These are phyloP conservation scores for Erysimum pusillum DNA, from an alignment of 441 rosid species.

Conservation along the genomic window DNA sequence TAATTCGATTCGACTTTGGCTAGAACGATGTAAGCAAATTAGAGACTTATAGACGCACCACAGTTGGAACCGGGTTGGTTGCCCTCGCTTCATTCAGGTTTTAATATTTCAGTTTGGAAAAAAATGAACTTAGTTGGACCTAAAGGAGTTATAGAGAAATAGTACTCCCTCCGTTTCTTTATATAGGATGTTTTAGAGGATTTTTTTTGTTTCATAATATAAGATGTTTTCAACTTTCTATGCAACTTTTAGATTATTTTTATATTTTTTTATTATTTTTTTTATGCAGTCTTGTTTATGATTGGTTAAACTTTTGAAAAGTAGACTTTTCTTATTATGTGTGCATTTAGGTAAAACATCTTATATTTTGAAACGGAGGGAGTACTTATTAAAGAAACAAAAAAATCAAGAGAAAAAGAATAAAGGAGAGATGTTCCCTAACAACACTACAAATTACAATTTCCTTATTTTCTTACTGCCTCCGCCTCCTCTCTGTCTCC, in stretches of 20 bases:
- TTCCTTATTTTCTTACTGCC: constrained; percentile 36
- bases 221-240: too few species aligned
- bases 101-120: neutral
- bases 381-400: constrained; percentile 14
- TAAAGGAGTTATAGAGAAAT: neutral
- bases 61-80: constrained; percentile 15
- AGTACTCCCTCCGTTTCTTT: too few species aligned
- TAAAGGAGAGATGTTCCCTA: constrained; percentile 47
- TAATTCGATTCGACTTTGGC: neutral
- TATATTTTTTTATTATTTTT: too few species aligned
- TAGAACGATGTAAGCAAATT: constrained; percentile 18
- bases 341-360: too few species aligned
- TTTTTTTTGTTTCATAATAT: too few species aligned
- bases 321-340: too few species aligned
- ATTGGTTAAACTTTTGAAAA: too few species aligned
- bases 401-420: neutral
- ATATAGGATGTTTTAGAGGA: too few species aligned
- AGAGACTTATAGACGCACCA: constrained; percentile 3
- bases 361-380: too few species aligned
- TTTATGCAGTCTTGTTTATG: too few species aligned
- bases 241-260: too few species aligned
- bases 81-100: constrained; percentile 11
- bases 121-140: constrained; percentile 7
- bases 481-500: constrained; percentile 49
- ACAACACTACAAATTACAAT: constrained; percentile 39